Conservation (phyloP, 805 yeast species). For the Citeromyces matritensis region DNA sequence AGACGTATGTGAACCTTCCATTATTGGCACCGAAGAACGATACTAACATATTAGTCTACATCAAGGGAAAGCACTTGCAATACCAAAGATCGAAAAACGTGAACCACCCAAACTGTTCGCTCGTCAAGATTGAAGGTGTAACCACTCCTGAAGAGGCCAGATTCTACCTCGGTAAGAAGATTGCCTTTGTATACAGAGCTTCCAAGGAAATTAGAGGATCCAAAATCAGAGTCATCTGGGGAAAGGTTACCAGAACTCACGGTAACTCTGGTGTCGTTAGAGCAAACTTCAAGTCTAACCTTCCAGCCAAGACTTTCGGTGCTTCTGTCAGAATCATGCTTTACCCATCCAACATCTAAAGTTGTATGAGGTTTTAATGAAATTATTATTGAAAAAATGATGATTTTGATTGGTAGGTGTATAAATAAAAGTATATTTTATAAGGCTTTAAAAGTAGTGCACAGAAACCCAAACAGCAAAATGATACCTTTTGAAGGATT, state of each 20-base stretch:
- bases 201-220: slow-evolving; percentile 96
- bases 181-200: slow-evolving; percentile 99
- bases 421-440: neutral
- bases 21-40: neutral
- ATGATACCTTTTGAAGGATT: slow-evolving; percentile 64
- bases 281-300: slow-evolving; percentile 97
- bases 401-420: neutral
- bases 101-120: slow-evolving; percentile 95
- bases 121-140: slow-evolving; percentile 96
- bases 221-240: slow-evolving; percentile 99
- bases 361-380: slow-evolving; percentile 1
- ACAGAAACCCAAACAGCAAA: neutral
- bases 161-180: slow-evolving; percentile 99
- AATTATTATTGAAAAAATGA: slow-evolving; percentile 1
- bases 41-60: slow-evolving; percentile 62
- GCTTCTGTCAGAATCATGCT: slow-evolving; percentile 99
- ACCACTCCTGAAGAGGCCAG: slow-evolving; percentile 83
- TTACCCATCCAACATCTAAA: slow-evolving; percentile 99
- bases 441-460: neutral
- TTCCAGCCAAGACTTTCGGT: slow-evolving; percentile 99
- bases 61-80: slow-evolving; percentile 99
- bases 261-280: slow-evolving; percentile 97
- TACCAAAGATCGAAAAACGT: slow-evolving; percentile 99
- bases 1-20: slow-evolving; percentile 60
- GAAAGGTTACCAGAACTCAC: slow-evolving; percentile 97